These are phyloP conservation scores for Dacryopinax spathularia DNA, from an alignment of 768 basidiomycete species.

Conservation along the genomic window DNA sequence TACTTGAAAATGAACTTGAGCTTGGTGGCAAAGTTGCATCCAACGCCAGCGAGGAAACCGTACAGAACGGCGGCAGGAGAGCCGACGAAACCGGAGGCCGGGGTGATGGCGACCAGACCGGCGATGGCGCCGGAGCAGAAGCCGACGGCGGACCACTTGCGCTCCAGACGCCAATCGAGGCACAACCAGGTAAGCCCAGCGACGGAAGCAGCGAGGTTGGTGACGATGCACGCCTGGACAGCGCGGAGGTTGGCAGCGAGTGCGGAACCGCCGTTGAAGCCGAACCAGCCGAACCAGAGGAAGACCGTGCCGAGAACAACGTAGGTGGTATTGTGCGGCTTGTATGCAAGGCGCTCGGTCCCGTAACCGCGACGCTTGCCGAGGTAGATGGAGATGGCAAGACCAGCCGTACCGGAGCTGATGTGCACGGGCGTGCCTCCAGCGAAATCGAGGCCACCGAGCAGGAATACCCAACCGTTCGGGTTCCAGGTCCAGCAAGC, in stretches of 20 bases:
- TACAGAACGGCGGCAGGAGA: constrained; percentile 66
- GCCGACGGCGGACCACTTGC: constrained; percentile 85
- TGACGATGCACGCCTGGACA: constrained; percentile 77
- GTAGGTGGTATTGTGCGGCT: constrained; percentile 85
- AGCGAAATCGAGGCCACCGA: constrained; percentile 83
- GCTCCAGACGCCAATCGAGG: constrained; percentile 77
- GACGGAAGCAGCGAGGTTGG: constrained; percentile 82
- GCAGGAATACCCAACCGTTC: constrained; percentile 56
- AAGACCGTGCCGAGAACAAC: constrained; percentile 86
- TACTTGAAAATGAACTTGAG: constrained; percentile 69
- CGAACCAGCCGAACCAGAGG: constrained; percentile 56
- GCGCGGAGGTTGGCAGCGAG: constrained; percentile 80
- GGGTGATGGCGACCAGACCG: constrained; percentile 80
- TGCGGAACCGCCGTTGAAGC: constrained; percentile 87
- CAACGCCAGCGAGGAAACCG: constrained; percentile 66
- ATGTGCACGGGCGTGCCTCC: constrained; percentile 97
- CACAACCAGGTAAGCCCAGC: constrained; percentile 81
- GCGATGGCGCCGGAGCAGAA: constrained; percentile 92
- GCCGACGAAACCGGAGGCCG: constrained; percentile 71
- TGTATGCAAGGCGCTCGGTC: constrained; percentile 80
- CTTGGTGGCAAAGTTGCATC: constrained; percentile 92
- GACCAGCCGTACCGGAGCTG: constrained; percentile 77
- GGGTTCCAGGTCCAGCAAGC: constrained; percentile 95
- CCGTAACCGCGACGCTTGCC: constrained; percentile 87
- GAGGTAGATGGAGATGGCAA: constrained; percentile 68